Evolutionary conservation across 2,329 filamentous ascomycete species (phyloP), one percentile per base, ranked within the genome.

Genomic region (Colletotrichum brevisporum): DNA sequence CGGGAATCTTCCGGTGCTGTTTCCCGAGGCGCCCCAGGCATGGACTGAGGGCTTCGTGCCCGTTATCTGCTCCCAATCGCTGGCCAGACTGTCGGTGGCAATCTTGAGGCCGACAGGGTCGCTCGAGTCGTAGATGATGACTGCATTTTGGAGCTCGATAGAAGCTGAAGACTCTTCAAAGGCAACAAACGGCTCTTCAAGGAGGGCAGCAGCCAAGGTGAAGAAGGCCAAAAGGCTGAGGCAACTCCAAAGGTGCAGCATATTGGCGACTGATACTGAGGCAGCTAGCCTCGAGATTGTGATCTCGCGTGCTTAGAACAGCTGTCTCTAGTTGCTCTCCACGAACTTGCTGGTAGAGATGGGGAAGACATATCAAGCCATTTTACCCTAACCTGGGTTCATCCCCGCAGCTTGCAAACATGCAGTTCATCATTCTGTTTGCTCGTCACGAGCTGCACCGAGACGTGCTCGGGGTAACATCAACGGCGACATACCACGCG

Each of bases 91-190:
- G 43, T 48, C 54, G 8, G 54, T 51, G 4, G 67, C 67, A 16
- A 70, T 70, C 10, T 27, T 48, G 52, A 70, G n/a, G 10, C 63
- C 67, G 8, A 70, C 26, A 4, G 63, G 48, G 13, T 70, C 67
- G 9, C 16, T 36, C 5, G 41, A 13, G 4, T 67, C 63, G 31
- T 50, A 55, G 9, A 70, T 12, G 0, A 70, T 6, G 12, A 41
- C 26, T 2, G 57, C 56, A 16, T 39, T 5, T n/a, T 66, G 57
- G 6, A 70, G 15, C n/a, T 67, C 63, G 13, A 67, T 24, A 15
- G 67, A 48, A n/a, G 26, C 45, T 1, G 18, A 52, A 2, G 63
- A 63, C n/a, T 26, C 6, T 12, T 58, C 52, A 6, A 70, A 58
- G n/a, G 24, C 51, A 16, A 64, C 21, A 5, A 61, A 43, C 5